Base-by-base conservation (phyloP, 345 rosid genomes). In the Physaria fendleri region DNA sequence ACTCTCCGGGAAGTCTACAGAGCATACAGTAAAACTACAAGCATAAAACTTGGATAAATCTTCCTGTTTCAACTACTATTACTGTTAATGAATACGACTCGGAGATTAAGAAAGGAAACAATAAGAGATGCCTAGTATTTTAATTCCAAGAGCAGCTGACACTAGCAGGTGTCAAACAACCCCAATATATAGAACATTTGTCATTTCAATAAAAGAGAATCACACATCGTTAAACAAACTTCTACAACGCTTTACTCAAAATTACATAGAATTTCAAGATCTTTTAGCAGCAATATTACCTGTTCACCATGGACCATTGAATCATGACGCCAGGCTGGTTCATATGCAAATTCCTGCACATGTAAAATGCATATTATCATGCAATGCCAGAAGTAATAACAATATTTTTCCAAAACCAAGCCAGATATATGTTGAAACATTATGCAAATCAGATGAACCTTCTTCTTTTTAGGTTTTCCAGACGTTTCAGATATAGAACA, bases 331-430 rank as follows among this genome's bases (percentile, higher is more conserved):
- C 97, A 86, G 71, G 74, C 71, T 61, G 75, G 95, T 56, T 85
- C 95, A 56, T 77, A 79, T 30, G 85, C 71, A 73, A 85, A 78
- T 65, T 73, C 87, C 99, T 92, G 82, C 70, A 77, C n/a, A n/a
- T n/a, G n/a, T n/a, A n/a, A 47, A 34, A 55, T 46, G 54, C 28
- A 59, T 42, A 62, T 60, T 45, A 67, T 13, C 45, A 48, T 29
- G 7, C 27, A 64, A 66, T 37, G 64, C 42, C 42, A 43, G 56
- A 29, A 64, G 54, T 8, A 12, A 35, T 33, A 42, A 4, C 5
- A 23, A 46, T 56, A 54, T 50, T 15, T 34, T 46, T 22, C 49
- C 25, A n/a, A 53, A 60, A 30, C 17, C 35, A 62, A 24, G 23
- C 27, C 42, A 62, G 53, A 58, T 45, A 68, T 27, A 55, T 62